A percentile compares a stretch with the other conserved stretches of the same genome.
phyloP scores from a whole-genome alignment of 805 yeast genomes.

The Scheffersomyces ergatensis region DNA sequence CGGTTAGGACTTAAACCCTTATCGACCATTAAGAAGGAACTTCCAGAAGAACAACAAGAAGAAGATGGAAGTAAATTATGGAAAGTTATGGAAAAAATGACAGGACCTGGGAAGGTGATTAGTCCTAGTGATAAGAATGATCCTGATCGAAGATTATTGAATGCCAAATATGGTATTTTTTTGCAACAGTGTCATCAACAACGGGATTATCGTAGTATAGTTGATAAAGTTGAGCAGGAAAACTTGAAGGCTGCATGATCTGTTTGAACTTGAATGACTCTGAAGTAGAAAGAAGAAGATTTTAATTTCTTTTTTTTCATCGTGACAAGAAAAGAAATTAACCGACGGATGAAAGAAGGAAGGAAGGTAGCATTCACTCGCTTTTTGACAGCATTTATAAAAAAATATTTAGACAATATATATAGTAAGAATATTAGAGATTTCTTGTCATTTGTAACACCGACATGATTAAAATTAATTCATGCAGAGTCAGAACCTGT shows the following conservation, averaged over 20 bases:
- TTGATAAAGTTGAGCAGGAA: slow-evolving; percentile 46
- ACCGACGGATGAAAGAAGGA: no score
- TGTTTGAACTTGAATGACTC: no score
- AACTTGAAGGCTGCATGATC: slow-evolving; percentile 1
- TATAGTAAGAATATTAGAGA: no score
- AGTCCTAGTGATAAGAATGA: slow-evolving; percentile 56
- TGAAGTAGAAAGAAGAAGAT: no score
- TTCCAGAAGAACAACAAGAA: slow-evolving; percentile 10
- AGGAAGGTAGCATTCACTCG: no score
- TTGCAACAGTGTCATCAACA: slow-evolving; percentile 85
- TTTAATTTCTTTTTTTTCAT: no score
- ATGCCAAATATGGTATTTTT: slow-evolving; percentile 81
- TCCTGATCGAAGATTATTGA: slow-evolving; percentile 68
- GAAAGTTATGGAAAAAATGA: slow-evolving; percentile 81
- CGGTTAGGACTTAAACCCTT: slow-evolving; percentile 37
- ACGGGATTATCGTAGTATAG: slow-evolving; percentile 68
- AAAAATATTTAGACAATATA: no score
- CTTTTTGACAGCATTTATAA: no score
- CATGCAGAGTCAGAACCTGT: no score
- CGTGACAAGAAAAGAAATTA: no score
- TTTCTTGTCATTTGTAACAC: no score
- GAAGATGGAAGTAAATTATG: slow-evolving; percentile 67
- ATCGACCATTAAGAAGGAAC: slow-evolving; percentile 25
- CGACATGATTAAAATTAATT: no score
- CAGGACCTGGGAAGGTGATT: slow-evolving; percentile 81